A percentile compares a stretch with the other conserved stretches of the same genome.
Evolutionary conservation across 768 basidiomycete species (phyloP).

Genomic region (Russula foetens): DNA sequence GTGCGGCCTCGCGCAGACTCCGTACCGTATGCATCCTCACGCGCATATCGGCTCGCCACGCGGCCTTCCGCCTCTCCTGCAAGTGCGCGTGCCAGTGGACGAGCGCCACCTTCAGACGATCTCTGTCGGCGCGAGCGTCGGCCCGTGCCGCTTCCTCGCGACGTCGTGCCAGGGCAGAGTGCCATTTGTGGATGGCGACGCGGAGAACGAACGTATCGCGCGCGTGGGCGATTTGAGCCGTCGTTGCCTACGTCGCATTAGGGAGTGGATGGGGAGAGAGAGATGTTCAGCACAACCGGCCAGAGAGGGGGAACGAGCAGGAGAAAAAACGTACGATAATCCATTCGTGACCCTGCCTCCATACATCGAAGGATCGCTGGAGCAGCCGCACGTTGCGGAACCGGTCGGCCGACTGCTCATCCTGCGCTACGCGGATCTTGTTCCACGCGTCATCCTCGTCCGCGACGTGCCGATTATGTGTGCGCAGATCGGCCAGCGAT

Average conservation of each 20-base stretch:
- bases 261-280: background rate
- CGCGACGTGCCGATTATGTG: slow-evolving; percentile 40
- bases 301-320: background rate
- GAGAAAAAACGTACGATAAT: slow-evolving; percentile 51
- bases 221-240: slow-evolving; percentile 59
- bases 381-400: slow-evolving; percentile 57
- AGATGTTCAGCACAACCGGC: background rate
- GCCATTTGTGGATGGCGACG: slow-evolving; percentile 55
- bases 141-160: slow-evolving; percentile 37
- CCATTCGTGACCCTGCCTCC: slow-evolving; percentile 67
- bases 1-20: slow-evolving; percentile 43
- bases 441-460: slow-evolving; percentile 75
- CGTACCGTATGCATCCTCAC: slow-evolving; percentile 55
- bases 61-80: slow-evolving; percentile 45
- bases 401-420: slow-evolving; percentile 63
- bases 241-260: slow-evolving; percentile 48
- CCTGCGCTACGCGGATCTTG: slow-evolving; percentile 59
- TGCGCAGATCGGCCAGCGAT: slow-evolving; percentile 21
- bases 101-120: slow-evolving; percentile 36
- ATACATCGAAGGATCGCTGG: slow-evolving; percentile 67
- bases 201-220: slow-evolving; percentile 58
- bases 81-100: slow-evolving; percentile 46
- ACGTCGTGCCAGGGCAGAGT: slow-evolving; percentile 31
- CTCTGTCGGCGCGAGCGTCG: slow-evolving; percentile 35
- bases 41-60: slow-evolving; percentile 67